Base-by-base conservation (phyloP, 2,329 filamentous ascomycete genomes). In the Fusarium camptoceras region DNA sequence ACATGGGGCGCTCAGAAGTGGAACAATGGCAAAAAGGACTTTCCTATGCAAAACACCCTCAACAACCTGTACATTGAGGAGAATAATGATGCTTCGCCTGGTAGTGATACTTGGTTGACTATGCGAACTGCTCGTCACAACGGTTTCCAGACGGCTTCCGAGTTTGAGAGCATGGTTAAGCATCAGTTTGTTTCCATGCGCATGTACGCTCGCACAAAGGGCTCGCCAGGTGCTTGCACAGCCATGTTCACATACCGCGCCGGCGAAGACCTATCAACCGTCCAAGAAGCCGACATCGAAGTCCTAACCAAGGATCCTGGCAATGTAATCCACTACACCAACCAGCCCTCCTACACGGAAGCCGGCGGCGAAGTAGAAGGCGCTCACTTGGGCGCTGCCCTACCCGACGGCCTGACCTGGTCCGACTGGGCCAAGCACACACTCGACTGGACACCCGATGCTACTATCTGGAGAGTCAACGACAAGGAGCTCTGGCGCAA, bases 371-470 rank as follows among this genome's bases (percentile, higher is more conserved):
- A 82, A 12, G 77, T 87, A 27, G 71, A 79, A 1, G 77, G 79
- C n/a, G 83, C 87, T 2, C 84, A 83, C 2, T 63, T 79, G 5
- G 83, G 81, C 39, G 80, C 80, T 20, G 83, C 81, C 1, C 76
- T 85, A 20, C 82, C 86, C 4, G 66, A 80, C 10, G 76, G 79
- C 5, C 73, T 77, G 8, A 77, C 77, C 20, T 87, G 86, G 85
- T 80, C 83, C 28, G 80, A 85, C 27, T 89, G 87, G 86, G 83
- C 84, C 14, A 82, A 83, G 4, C 86, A 89, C 75, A 83, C 87
- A 16, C 81, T 89, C 51, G 88, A 89, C 73, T 90, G 88, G 88
- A 82, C 84, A 1, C 80, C 84, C 0, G 81, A 81, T n/a, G 75
- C 81, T 42, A 87, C 83, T 31, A 84, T 82, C 31, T 89, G 87